These are phyloP conservation scores for Brassica hybrid DNA, from an alignment of 441 rosid genomes.

Conservation along the genomic window DNA sequence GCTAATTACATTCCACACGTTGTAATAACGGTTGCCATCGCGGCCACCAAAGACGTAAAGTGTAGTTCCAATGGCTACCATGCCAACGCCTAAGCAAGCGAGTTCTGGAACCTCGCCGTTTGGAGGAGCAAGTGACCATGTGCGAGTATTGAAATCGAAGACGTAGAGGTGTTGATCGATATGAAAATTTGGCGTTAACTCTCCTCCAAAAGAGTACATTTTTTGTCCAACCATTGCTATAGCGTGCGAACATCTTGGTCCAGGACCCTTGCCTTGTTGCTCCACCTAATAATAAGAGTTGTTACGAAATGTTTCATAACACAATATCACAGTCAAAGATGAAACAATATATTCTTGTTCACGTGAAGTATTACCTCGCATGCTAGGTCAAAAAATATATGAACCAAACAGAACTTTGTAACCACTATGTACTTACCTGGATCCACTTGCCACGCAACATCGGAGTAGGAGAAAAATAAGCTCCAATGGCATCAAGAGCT, in stretches of 20 bases:
- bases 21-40: conserved; percentile 60
- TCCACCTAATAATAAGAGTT: conserved; percentile 19
- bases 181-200: conserved; percentile 22
- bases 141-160: conserved; percentile 31
- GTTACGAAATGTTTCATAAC: no score
- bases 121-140: conserved; percentile 31
- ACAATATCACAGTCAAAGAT: no score
- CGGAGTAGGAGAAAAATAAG: conserved; percentile 14
- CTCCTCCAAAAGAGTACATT: conserved; percentile 40
- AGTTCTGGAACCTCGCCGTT: conserved; percentile 29
- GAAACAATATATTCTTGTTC: no score
- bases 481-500: no score
- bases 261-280: conserved; percentile 22
- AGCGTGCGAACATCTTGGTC: conserved; percentile 35
- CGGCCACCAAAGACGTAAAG: conserved; percentile 83
- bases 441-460: conserved; percentile 36
- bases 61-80: conserved; percentile 63
- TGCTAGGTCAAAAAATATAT: not conserved
- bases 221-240: conserved; percentile 36
- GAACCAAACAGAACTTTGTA: not conserved
- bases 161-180: conserved; percentile 29
- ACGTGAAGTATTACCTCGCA: no score
- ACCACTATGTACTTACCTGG: conserved; percentile 8
- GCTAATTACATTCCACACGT: conserved; percentile 22
- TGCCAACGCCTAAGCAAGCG: conserved; percentile 71